These are phyloP conservation scores for Pythium dissimile DNA, from an alignment of 352 stramenopile genomes.

Conservation along the genomic window DNA sequence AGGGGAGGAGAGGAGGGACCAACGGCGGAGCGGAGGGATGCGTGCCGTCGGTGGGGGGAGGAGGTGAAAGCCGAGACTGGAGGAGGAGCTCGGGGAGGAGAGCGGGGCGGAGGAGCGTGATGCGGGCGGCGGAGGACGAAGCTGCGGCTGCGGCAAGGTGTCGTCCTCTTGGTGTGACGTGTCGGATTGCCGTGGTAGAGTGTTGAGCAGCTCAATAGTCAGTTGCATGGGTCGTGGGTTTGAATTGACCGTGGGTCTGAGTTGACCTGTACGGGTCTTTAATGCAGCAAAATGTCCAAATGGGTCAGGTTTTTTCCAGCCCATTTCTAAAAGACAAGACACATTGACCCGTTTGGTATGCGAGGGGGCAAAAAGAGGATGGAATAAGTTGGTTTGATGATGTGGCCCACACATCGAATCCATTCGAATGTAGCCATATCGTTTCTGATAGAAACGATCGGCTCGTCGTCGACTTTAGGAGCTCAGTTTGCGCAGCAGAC, in stretches of 20 bases:
- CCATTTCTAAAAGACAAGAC: not conserved
- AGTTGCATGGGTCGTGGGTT: not conserved
- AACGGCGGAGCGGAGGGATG: not conserved
- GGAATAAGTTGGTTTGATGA: no score
- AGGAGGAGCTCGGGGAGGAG: not conserved
- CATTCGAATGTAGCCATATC: slow-evolving; percentile 3
- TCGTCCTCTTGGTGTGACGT: not conserved
- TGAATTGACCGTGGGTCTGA: not conserved
- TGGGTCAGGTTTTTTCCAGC: no score
- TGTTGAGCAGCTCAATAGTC: not conserved
- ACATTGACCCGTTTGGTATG: not conserved
- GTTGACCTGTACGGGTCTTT: not conserved
- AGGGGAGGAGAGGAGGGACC: not conserved
- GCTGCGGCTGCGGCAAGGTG: no score
- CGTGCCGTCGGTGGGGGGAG: no score
- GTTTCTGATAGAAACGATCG: no score
- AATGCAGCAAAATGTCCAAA: no score
- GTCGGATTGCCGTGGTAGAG: not conserved
- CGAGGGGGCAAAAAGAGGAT: not conserved
- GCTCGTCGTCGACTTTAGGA: no score
- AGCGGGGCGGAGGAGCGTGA: not conserved
- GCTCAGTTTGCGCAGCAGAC: slow-evolving; percentile 24
- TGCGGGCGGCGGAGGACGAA: not conserved
- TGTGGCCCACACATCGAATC: slow-evolving; percentile 5
- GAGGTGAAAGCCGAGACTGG: not conserved